Base-by-base conservation (phyloP, 139 green algal species). In the Penium margaritaceum region DNA sequence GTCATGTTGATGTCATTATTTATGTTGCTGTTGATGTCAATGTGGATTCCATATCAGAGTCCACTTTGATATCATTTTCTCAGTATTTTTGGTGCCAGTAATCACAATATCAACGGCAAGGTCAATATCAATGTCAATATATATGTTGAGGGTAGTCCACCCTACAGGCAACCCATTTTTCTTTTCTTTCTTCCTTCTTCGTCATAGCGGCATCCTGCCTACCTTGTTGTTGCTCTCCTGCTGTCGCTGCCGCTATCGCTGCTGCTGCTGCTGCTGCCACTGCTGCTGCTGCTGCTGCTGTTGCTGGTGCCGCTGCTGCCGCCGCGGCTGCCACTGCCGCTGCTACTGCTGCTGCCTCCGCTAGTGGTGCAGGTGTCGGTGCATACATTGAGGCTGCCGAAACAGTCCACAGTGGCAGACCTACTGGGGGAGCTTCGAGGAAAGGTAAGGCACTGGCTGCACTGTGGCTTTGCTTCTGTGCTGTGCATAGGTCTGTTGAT, bases 301-400 rank as follows among this genome's bases (percentile, higher is more conserved):
- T 51, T 51, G 7, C 12, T 51, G 9, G 7, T 51, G 12, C 41
- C 41, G 12, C 12, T 51, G 9, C 41, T 12, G 41, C 12, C 9
- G 41, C 7, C 12, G 7, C 12, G 7, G 12, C 12, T 51, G 7
- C 12, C 41, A 7, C 7, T 51, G 41, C 12, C 12, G 7, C 12
- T 51, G 7, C 41, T 12, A 7, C 41, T 12, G 9, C 12, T 51
- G 12, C 41, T 51, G 12, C 12, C 12, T 7, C 41, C 41, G 41
- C 9, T 51, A 12, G 9, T 51, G 9, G 7, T 51, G 24, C 72
- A 79, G 72, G 72, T 72, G 14, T 64, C 55, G 14, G 53, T 69
- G 81, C 85, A 93, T 74, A 81, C 72, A 2, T 66, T 98, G 41
- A 81, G 89, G 1, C 67, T 98, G 47, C 79, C 76, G 1, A 87